Evolutionary conservation across 2,329 filamentous ascomycete genomes (phyloP).

Genomic region (Colletotrichum abscissum): DNA sequence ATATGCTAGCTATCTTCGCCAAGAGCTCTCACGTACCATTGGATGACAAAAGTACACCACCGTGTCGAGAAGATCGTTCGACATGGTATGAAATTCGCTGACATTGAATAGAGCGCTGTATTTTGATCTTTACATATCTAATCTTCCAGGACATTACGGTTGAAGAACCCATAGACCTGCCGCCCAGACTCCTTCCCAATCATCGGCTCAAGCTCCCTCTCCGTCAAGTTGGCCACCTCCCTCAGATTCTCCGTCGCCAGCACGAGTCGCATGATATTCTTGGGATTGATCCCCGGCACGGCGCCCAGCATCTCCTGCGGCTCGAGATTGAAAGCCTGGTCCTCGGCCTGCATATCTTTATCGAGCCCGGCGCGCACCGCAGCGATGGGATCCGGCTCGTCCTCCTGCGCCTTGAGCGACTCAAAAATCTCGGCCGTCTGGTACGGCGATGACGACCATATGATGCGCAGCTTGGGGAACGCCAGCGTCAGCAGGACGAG

Average conservation of each 20-base stretch:
- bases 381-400: slow-evolving; percentile 89
- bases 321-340: slow-evolving; percentile 82
- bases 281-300: slow-evolving; percentile 85
- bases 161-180: slow-evolving; percentile 86
- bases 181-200: slow-evolving; percentile 83
- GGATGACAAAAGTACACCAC: too few species aligned
- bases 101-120: slow-evolving; percentile 22
- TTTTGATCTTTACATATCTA: slow-evolving; percentile 29
- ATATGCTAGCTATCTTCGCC: too few species aligned
- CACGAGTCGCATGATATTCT: slow-evolving; percentile 79
- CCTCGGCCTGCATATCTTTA: slow-evolving; percentile 68
- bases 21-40: too few species aligned
- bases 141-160: slow-evolving; percentile 68
- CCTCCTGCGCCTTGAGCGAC: slow-evolving; percentile 87
- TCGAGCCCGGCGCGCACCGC: slow-evolving; percentile 87
- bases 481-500: slow-evolving; percentile 92
- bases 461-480: slow-evolving; percentile 88
- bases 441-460: slow-evolving; percentile 94
- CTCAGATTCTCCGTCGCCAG: slow-evolving; percentile 79
- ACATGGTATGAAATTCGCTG: not conserved
- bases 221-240: slow-evolving; percentile 88
- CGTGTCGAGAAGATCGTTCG: too few species aligned
- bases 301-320: slow-evolving; percentile 91
- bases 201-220: slow-evolving; percentile 76
- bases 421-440: slow-evolving; percentile 98